Conservation (phyloP, 2,329 filamentous ascomycete species). For the Emydomyces testavorans region DNA sequence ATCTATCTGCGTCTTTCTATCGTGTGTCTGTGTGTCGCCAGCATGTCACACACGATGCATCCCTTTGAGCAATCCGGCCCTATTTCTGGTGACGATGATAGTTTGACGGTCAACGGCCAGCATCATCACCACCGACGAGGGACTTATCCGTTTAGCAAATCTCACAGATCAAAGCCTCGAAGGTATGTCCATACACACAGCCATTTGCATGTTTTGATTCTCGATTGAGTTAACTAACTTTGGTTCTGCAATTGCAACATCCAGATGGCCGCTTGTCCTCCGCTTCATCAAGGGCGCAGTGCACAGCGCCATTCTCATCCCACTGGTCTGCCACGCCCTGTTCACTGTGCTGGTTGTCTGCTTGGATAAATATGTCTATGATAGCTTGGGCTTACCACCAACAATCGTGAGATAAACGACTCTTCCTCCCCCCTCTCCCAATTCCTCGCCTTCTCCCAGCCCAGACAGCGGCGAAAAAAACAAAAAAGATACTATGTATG, state of each 20-base stretch:
- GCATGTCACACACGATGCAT: too few species aligned
- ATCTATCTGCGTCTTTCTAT: too few species aligned
- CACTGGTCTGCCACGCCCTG: constrained; percentile 46
- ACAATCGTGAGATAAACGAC: constrained; percentile 39
- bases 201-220: neutral
- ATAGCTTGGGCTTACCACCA: constrained; percentile 44
- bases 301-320: constrained; percentile 46
- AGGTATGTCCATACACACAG: constrained; percentile 13
- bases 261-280: constrained; percentile 51
- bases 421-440: neutral
- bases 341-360: constrained; percentile 50
- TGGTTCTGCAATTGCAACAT: neutral
- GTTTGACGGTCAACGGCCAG: neutral
- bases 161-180: constrained; percentile 19
- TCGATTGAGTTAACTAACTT: neutral
- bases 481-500: neutral
- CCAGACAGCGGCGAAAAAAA: neutral
- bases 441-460: neutral
- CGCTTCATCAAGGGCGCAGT: constrained; percentile 55
- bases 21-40: too few species aligned
- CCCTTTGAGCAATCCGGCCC: neutral
- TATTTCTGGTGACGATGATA: neutral
- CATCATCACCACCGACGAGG: constrained; percentile 15
- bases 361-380: constrained; percentile 42
- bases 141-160: constrained; percentile 18